Conservation (phyloP, 441 rosid species). For the Jatropha podagrica region DNA sequence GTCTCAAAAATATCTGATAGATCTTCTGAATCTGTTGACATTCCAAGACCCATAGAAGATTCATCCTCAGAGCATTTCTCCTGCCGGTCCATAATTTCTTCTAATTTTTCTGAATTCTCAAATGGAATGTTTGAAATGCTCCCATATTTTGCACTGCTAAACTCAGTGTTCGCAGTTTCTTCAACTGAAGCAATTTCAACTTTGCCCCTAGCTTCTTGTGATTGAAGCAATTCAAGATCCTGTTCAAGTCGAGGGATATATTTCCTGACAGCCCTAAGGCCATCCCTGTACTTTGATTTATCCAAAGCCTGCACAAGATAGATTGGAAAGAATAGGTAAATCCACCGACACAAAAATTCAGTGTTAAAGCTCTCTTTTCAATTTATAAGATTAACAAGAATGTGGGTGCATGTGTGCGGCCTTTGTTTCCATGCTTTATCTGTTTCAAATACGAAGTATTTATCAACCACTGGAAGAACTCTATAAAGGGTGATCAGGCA, state of each 20-base stretch:
- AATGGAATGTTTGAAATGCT: conserved; percentile 27
- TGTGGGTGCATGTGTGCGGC: too few species aligned
- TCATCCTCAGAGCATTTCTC: conserved; percentile 53
- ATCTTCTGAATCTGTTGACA: conserved; percentile 67
- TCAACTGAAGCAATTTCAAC: conserved; percentile 27
- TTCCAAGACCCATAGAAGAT: conserved; percentile 32
- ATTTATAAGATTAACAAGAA: not conserved
- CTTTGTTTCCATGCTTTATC: not conserved
- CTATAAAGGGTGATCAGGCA: not conserved
- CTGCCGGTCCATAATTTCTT: conserved; percentile 47
- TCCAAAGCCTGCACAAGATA: conserved; percentile 61
- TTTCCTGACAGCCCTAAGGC: conserved; percentile 71
- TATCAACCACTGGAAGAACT: not conserved
- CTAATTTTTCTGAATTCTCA: conserved; percentile 46
- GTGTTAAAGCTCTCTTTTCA: not conserved
- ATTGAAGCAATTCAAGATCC: conserved; percentile 74
- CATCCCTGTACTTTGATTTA: conserved; percentile 82
- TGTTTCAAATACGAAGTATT: not conserved
- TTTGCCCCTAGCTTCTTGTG: conserved; percentile 42
- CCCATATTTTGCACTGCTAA: conserved; percentile 14
- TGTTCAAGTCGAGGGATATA: conserved; percentile 79
- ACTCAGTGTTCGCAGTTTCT: conserved; percentile 23
- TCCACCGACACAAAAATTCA: not conserved
- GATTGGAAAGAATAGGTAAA: conserved; percentile 9
- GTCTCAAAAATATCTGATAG: conserved; percentile 87